Evolutionary conservation across 225 moss, liverwort and hornwort species (phyloP).

Genomic region (Takakia lepidozioides): DNA sequence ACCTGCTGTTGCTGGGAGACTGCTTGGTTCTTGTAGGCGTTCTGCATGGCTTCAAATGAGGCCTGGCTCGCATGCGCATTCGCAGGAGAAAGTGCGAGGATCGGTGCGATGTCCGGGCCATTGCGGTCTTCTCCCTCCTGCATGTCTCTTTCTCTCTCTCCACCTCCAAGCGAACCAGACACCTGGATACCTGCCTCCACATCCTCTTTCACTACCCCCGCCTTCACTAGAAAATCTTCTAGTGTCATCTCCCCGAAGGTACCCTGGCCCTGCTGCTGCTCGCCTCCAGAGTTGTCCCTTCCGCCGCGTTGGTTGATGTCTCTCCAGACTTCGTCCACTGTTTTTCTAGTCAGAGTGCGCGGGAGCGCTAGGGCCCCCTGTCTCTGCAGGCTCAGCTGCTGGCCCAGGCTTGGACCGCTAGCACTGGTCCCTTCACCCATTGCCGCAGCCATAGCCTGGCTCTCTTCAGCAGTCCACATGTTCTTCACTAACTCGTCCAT

Average conservation of each 20-base stretch:
- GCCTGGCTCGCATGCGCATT: slow-evolving; percentile 58
- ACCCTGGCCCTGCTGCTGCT: slow-evolving; percentile 32
- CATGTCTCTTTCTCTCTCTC: slow-evolving; percentile 26
- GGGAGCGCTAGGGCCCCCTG: slow-evolving; percentile 50
- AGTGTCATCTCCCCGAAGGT: slow-evolving; percentile 87
- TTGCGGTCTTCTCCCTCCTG: slow-evolving; percentile 30
- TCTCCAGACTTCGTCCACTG: slow-evolving; percentile 96
- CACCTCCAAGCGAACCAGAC: slow-evolving; percentile 31
- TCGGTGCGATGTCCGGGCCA: slow-evolving; percentile 46
- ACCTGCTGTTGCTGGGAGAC: slow-evolving; percentile 36
- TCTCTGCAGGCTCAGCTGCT: slow-evolving; percentile 50
- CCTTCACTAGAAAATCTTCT: slow-evolving; percentile 92
- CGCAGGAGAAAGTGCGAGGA: slow-evolving; percentile 65
- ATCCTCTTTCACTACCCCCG: slow-evolving; percentile 81
- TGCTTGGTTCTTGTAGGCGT: slow-evolving; percentile 46
- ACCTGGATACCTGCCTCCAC: slow-evolving; percentile 32
- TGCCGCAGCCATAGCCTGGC: slow-evolving; percentile 78
- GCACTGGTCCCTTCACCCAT: slow-evolving; percentile 40
- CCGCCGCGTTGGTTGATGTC: slow-evolving; percentile 51
- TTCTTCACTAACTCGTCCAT: slow-evolving; percentile 96
- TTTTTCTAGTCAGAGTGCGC: slow-evolving; percentile 70
- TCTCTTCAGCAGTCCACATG: slow-evolving; percentile 88
- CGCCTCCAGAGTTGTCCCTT: slow-evolving; percentile 18
- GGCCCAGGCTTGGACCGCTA: not conserved
- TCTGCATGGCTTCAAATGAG: slow-evolving; percentile 62